Evolutionary conservation across 2,329 filamentous ascomycete species (phyloP), one percentile per base, ranked within the genome.

Genomic region (Harringtonia lauricola): DNA sequence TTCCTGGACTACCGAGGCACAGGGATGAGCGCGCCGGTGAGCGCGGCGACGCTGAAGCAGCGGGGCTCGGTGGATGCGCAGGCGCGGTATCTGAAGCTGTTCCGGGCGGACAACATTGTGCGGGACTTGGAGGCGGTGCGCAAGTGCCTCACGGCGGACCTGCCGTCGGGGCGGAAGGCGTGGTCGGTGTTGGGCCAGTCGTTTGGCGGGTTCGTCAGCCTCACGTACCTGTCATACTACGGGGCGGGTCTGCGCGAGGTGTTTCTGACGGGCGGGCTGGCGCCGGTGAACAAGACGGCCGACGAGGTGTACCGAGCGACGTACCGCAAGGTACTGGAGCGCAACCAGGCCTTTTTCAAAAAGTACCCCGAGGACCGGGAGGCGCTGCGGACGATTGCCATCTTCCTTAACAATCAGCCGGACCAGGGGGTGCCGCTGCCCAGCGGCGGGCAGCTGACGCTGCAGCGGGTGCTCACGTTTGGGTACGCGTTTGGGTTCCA

Each of bases 1-100:
- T 81, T 83, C 50, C 72, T 96, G n/a, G 90, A 96, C 60, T 89
- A 95, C 59, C 79, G 90, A 41, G 90, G 90, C 13, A 94, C 87
- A 3, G 90, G 90, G 1, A 66, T 94, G 41, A 94, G 86, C 57
- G 84, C 79, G 2, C 83, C 89, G 1, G 76, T 95, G 35, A 83
- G 83, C 1, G 78, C 84, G 9, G 75, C 74, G 9, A 87, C 82
- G 8, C 70, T 95, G 5, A 72, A 74, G 29, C 65, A 74, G 13
- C 72, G 79, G 33, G 83, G 82, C 6, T 73, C 34, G n/a, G 66
- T 75, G 2, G 62, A 73, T 37, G 76, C 76, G 45, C 87, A 95
- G 62, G 83, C 83, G 8, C 74, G 80, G 42, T 94, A 95, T 55
- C 71, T 96, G 50, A 84, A 83, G 58, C 70, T 80, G 33, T 95